Percentiles rank a stretch among this genome's conserved stretches.
phyloP scores from a whole-genome alignment of 2,329 filamentous ascomycete species.

The Dothideomycetes sp. region DNA sequence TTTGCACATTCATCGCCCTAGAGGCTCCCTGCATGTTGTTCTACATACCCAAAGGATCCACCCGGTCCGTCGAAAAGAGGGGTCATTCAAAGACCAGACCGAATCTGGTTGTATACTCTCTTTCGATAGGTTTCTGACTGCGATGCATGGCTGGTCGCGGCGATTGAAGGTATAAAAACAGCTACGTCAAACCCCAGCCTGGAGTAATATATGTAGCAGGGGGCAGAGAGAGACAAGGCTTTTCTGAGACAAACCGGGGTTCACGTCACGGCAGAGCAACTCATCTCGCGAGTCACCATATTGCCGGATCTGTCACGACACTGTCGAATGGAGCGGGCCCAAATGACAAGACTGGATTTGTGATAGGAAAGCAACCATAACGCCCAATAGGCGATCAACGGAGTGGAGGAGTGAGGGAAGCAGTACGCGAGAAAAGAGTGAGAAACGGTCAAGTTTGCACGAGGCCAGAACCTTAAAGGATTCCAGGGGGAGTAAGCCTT shows the following conservation, averaged over 20 bases:
- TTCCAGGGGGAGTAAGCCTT: slow-evolving; percentile 9
- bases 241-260: slow-evolving; percentile 5
- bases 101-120: too few species aligned
- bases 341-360: not conserved
- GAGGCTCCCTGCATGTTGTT: slow-evolving; percentile 10
- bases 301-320: slow-evolving; percentile 7
- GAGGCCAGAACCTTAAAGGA: slow-evolving; percentile 7
- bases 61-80: slow-evolving; percentile 10
- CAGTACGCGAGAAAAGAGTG: slow-evolving; percentile 7
- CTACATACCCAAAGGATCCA: not conserved
- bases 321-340: slow-evolving; percentile 1
- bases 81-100: slow-evolving; percentile 5
- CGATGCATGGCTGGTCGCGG: too few species aligned
- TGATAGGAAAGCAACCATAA: slow-evolving; percentile 2
- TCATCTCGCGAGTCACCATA: slow-evolving; percentile 11
- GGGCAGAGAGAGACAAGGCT: slow-evolving; percentile 9
- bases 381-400: slow-evolving; percentile 10
- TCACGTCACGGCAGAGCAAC: slow-evolving; percentile 3
- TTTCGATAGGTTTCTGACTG: too few species aligned
- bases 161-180: too few species aligned
- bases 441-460: slow-evolving; percentile 8
- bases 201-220: too few species aligned
- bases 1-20: slow-evolving; percentile 7
- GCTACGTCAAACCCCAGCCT: too few species aligned
- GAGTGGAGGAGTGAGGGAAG: slow-evolving; percentile 6